Conservation (phyloP, 129 eudicot genomes). For the Flaveria trinervia region DNA sequence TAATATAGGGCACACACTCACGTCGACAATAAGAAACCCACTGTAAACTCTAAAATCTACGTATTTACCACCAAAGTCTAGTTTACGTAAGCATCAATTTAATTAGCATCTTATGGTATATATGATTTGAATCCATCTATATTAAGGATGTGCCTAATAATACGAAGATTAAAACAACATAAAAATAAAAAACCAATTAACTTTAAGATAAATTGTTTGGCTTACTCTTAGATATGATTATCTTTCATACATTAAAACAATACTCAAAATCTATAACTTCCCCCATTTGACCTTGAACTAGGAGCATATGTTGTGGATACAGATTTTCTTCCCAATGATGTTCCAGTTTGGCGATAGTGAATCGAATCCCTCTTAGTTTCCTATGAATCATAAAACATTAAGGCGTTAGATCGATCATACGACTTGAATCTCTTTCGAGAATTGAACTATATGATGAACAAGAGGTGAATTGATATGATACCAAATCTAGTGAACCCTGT, state of each 20-base stretch:
- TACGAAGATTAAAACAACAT: too few species aligned
- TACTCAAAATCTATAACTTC: constrained; percentile 29
- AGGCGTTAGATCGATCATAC: neutral
- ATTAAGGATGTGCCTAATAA: too few species aligned
- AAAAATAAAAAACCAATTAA: too few species aligned
- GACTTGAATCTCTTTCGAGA: neutral
- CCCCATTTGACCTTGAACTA: constrained; percentile 35
- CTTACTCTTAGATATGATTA: too few species aligned
- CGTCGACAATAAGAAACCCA: too few species aligned
- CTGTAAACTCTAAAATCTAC: too few species aligned
- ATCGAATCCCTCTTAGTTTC: constrained; percentile 38
- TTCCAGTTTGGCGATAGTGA: constrained; percentile 35
- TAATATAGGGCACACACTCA: too few species aligned
- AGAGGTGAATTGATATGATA: constrained; percentile 34
- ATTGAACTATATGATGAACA: neutral
- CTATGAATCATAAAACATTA: constrained; percentile 20
- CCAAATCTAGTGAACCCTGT: constrained; percentile 56
- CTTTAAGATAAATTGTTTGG: too few species aligned
- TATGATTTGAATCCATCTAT: too few species aligned
- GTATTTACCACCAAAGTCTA: too few species aligned
- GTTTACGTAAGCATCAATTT: too few species aligned
- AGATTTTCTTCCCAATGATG: constrained; percentile 32
- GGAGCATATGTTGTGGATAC: constrained; percentile 25
- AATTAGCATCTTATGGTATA: too few species aligned
- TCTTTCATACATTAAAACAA: neutral